Evolutionary conservation across 1,284 basidiomycete genomes (phyloP), one percentile per base, ranked within the genome.

Genomic region (Cutaneotrichosporon sp.): DNA sequence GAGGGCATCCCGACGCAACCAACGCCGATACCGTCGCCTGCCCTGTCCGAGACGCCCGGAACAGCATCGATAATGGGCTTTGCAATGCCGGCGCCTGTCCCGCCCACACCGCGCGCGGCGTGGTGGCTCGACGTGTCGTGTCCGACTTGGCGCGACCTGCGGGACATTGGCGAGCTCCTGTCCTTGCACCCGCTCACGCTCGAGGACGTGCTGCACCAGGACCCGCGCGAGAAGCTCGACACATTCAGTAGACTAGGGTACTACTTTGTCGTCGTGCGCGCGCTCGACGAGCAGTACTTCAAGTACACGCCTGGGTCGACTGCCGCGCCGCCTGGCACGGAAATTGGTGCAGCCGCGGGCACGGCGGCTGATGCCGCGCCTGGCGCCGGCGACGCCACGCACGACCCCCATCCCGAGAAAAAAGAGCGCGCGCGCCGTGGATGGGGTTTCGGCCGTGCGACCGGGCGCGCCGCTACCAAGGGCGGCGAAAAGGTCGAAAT

Each of bases 101-200:
- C 51, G 1, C 52, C 49, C 17, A 51, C 37, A 14, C 52, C 50
- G 4, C 49, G 33, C 12, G 41, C 52, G 1, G 56, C 56, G 4
- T 97, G 92, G 93, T 97, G 91, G 84, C 76, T 97, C 22, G 91
- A 97, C 68, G 84, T 97, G 2, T 82, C 88, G 17, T 92, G 86
- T 63, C 92, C 93, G 1, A 86, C 85, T 0, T 91, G 90, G 82
- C 86, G 87, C 49, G 92, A 96, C 72, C 84, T 97, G 80, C 81
- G 86, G 52, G 83, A 87, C 18, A 81, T 97, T 47, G 88, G 90
- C 49, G 90, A 89, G 15, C 37, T 51, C 21, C 44, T 44, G n/a
- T 18, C 45, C 49, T 80, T 97, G 2, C 93, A 97, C 72, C 93
- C 93, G 0, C 79, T 97, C 18, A 97, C 93, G 0, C 80, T 97